Percentiles rank a stretch among this genome's conserved stretches.
Evolutionary conservation across 2,329 filamentous ascomycete species (phyloP).

Genomic region (Microdochium bolleyi): DNA sequence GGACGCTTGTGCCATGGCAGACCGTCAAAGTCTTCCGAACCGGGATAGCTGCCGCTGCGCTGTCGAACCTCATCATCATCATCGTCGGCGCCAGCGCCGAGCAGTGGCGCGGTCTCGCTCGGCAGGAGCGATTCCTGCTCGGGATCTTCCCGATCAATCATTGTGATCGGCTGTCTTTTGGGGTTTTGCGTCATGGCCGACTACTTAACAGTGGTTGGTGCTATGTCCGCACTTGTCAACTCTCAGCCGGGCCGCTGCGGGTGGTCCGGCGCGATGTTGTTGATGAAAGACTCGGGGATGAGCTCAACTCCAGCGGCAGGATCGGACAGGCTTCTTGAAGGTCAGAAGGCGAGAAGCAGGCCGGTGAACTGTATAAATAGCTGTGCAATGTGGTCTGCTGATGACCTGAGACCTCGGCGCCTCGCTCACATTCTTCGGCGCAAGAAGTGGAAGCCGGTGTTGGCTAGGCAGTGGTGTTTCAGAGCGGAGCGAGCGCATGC

Average conservation of each 20-base stretch:
- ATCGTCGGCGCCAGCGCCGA: constrained; percentile 19
- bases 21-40: constrained; percentile 48
- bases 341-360: neutral
- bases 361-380: neutral
- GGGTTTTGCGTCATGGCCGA: neutral
- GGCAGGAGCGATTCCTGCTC: constrained; percentile 4
- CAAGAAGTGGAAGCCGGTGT: neutral
- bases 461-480: neutral
- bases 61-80: constrained; percentile 5
- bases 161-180: constrained; percentile 6
- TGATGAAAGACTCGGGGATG: no score
- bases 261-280: no score
- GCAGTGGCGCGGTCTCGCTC: constrained; percentile 29
- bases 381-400: neutral
- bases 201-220: no score
- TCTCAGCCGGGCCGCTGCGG: no score
- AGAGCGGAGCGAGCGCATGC: neutral
- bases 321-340: no score
- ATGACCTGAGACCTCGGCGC: neutral
- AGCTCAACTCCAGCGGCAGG: no score
- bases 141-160: constrained; percentile 15
- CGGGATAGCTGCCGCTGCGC: constrained; percentile 33
- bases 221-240: no score
- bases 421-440: neutral
- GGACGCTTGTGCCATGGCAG: constrained; percentile 56